Evolutionary conservation across 441 rosid species (phyloP).

Genomic region (Biscutella laevigata): DNA sequence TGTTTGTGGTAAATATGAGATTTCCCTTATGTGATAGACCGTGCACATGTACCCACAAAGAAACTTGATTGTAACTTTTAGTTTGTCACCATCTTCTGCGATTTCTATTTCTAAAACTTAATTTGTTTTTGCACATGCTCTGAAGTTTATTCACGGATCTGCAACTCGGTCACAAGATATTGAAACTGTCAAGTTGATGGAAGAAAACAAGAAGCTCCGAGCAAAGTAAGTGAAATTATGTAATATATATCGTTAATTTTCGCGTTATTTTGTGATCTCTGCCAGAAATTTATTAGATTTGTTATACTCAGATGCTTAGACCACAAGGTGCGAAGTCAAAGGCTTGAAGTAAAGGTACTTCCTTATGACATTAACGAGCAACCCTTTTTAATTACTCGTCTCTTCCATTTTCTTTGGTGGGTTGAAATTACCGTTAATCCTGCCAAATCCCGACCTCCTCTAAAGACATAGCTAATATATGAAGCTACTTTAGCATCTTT

Average conservation of each 20-base stretch:
- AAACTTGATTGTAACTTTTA: constrained; percentile 10
- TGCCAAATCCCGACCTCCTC: constrained; percentile 4
- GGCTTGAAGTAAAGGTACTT: constrained; percentile 56
- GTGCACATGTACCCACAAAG: not conserved
- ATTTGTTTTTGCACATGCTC: constrained; percentile 1
- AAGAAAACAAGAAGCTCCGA: constrained; percentile 58
- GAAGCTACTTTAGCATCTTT: not conserved
- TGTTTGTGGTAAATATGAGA: not conserved
- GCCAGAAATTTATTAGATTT: not conserved
- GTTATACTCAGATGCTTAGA: constrained; percentile 48
- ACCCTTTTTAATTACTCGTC: not conserved
- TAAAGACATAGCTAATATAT: not conserved
- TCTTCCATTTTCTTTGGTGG: constrained; percentile 1
- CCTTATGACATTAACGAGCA: not conserved
- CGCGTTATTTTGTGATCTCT: not conserved
- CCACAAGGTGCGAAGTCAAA: constrained; percentile 49
- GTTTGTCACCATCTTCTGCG: not conserved
- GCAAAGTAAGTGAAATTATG: constrained; percentile 48
- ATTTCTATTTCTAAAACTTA: constrained; percentile 1
- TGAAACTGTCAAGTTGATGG: constrained; percentile 47
- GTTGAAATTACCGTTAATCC: not conserved
- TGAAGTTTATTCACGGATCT: constrained; percentile 18
- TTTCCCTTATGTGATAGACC: not conserved
- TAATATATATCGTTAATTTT: not conserved
- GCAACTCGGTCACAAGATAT: constrained; percentile 25